Evolutionary conservation across 2,329 filamentous ascomycete species (phyloP), one percentile per base, ranked within the genome.

Genomic region (Fusarium sacchari): DNA sequence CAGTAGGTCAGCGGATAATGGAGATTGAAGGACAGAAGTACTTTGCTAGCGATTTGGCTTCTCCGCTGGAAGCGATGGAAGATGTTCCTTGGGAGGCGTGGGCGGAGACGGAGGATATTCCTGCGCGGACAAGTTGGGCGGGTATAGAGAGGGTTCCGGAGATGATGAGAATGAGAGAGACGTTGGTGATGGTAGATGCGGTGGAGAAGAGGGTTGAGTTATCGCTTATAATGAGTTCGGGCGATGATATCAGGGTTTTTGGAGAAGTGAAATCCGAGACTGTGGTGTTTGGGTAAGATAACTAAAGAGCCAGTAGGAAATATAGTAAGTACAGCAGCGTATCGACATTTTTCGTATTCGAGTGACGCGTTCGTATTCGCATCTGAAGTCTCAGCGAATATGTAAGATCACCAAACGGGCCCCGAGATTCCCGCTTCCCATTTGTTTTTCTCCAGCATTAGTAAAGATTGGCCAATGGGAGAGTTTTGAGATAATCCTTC

Each of bases 31-130:
- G 74, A 4, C 74, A 77, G 18, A 28, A n/a, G 7, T 78, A 44
- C 44, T 75, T 68, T 44, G 50, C 55, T 15, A 66, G 72, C n/a
- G 73, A 71, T 26, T 47, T 75, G 15, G 50, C 50, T 30, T 55
- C 34, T 3, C 36, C 50, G 1, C 11, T 55, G 4, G 50, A 55
- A 5, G 20, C 61, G 8, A 32, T 61, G 10, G 53, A 43, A 5
- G 69, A 75, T 12, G 50, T 78, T 7, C 59, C 75, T 3, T 78
- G 77, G 77, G 77, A 78, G 43, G 64, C 49, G 5, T 79, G 79
- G 57, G 70, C 72, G 34, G 55, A 77, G 24, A 26, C 63, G 18
- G 30, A 68, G 13, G 24, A 60, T 10, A 52, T 75, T 11, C 62
- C 55, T 6, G 17, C 62, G 15, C 61, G 34, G 43, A 69, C 40